Conservation (phyloP, 345 rosid species). For the Lenwebbia sp. region DNA sequence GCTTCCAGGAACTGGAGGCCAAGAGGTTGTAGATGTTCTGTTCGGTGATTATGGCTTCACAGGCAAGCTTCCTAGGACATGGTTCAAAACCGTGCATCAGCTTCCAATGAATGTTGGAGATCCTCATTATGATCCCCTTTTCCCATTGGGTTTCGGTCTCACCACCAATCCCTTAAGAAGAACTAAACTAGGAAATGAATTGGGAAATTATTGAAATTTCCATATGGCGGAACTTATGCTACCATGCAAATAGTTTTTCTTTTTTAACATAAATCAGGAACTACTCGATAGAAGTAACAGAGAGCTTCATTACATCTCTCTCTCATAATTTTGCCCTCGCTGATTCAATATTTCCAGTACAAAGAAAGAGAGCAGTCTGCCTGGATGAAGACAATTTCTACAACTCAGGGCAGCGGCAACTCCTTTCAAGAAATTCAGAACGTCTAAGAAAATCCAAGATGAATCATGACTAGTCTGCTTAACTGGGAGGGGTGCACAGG, state of each 20-base stretch:
- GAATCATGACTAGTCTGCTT: background rate
- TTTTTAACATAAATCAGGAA: no score
- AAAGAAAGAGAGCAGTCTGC: no score
- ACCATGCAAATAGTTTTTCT: no score
- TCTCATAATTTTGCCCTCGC: no score
- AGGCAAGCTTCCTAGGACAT: conserved; percentile 55
- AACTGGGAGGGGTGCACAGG: background rate
- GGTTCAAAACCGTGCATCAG: conserved; percentile 59
- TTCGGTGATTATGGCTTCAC: conserved; percentile 64
- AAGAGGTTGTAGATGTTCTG: conserved; percentile 57
- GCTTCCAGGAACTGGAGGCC: conserved; percentile 75
- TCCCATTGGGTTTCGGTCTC: conserved; percentile 59
- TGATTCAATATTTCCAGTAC: no score
- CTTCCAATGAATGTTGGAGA: conserved; percentile 74
- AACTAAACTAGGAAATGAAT: background rate
- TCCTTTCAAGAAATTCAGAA: background rate
- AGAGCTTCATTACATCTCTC: no score
- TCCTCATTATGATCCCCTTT: conserved; percentile 51
- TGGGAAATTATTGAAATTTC: background rate
- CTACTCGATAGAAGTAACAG: no score
- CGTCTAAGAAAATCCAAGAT: no score
- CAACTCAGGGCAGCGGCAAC: background rate
- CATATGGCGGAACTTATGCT: no score
- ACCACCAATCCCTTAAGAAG: conserved; percentile 11
- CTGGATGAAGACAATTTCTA: no score